Base-by-base conservation (phyloP, 2,329 filamentous ascomycete species). In the Zymoseptoria ardabiliae region DNA sequence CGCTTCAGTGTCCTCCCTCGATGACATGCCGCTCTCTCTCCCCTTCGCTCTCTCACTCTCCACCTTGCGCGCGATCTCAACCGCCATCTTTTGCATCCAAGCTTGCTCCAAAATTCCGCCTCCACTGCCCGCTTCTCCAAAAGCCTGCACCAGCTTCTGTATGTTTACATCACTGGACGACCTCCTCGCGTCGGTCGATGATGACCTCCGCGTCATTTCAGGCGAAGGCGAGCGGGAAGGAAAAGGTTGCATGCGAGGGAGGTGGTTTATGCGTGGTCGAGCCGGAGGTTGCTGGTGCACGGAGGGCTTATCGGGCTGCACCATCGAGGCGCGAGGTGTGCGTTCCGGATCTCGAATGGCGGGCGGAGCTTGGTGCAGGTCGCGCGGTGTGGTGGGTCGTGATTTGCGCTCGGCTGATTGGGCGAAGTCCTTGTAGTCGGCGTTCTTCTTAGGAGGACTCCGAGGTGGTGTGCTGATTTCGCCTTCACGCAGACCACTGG, bases 81-180 rank as follows among this genome's bases (percentile, higher is more conserved):
- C 87, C 4, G 93, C 92, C 84, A 99, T 94, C 78, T 96, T 94
- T 78, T 88, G 85, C 76, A 94, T 88, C 89, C 90, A 94, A 2
- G 89, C 90, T 73, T 91, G 87, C 71, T 91, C 88, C 23, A 90
- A 78, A 54, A 91, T 89, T 19, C 79, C 79, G 13, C 79, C 77
- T 17, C 70, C 70, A 45, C 65, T 66, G 49, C 68, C 64, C 4
- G 49, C 57, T 50, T 67, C 66, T 45, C 58, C 61, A 28, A 66
- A 64, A 2, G 61, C 60, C 20, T 65, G 54, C 9, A 66, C 55
- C 17, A 71, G 61, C 50, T 63, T 66, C 5, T 64, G 65, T 21
- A 71, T 51, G 45, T 59, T 63, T 55, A 58, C 54, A n/a, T 63
- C 61, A 25, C 62, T 64, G 3, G 63, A 60, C 6, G 62, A 62